phyloP scores from a whole-genome alignment of 148 eudicot genomes.

The Fallopia convolvulus region DNA sequence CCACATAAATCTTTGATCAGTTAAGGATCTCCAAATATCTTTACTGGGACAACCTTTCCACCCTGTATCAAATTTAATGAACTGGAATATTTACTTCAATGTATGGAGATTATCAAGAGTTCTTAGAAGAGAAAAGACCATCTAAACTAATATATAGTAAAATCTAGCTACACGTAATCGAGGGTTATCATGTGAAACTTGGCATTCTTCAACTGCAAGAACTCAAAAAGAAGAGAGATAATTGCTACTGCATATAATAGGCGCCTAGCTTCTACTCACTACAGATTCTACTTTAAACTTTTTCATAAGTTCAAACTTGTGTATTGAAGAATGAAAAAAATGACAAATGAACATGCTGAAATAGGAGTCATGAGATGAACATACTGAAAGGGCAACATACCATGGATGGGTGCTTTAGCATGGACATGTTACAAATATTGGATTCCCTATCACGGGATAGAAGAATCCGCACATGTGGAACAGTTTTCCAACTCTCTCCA shows the following conservation, averaged over 20 bases:
- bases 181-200: too few species aligned
- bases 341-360: neutral
- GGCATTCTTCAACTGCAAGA: neutral
- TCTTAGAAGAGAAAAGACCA: neutral
- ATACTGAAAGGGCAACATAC: slow-evolving; percentile 23
- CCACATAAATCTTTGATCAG: neutral
- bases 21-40: neutral
- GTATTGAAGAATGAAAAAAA: neutral
- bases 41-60: neutral
- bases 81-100: neutral
- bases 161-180: neutral
- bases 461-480: slow-evolving; percentile 72
- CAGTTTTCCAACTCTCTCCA: slow-evolving; percentile 92
- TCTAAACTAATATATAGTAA: neutral
- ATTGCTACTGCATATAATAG: neutral
- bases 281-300: neutral
- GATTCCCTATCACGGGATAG: slow-evolving; percentile 47
- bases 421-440: slow-evolving; percentile 34
- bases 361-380: neutral
- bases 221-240: neutral
- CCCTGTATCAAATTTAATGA: neutral
- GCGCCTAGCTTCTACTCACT: neutral
- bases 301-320: neutral
- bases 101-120: neutral
- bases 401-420: slow-evolving; percentile 61